Base-by-base conservation (phyloP, 129 eudicot species). In the Sambucus nigra region DNA sequence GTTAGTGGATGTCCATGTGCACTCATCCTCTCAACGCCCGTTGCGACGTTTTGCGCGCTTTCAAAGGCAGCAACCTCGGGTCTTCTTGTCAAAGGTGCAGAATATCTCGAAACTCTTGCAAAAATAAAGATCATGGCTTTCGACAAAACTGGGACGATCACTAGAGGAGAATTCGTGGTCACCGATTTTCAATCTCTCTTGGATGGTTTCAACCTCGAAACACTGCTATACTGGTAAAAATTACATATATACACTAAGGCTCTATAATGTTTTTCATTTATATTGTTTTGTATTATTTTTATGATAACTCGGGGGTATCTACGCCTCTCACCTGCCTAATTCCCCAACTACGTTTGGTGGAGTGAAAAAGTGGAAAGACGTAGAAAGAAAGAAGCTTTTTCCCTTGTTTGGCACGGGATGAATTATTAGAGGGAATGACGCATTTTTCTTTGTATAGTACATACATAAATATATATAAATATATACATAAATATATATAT, bases 1-100 rank as follows among this genome's bases (percentile, higher is more conserved):
- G 99, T 91, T 9, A 82, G 99, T 63, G 87, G 89, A 23, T 91
- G 99, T 31, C 99, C 99, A 13, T 91, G 99, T 68, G 94, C 95
- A n/a, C 94, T 91, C 29, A 72, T 91, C 51, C 84, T 91, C 22
- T 91, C 99, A 13, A 91, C 99, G 9, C 99, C 99, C 0, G 95
- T 86, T 18, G 99, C 99, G 32, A 80, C 83, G 52, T 91, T 69
- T 35, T 85, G 95, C 53, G 99, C 94, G 15, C 71, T 91, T 6
- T 74, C 99, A 23, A 82, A 70, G 67, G 99, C 99, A 18, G 99
- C 99, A 39, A 79, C 71, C 16, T 60, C 76, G 13, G 99, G 99
- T 2, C 82, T 91, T 22, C 54, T 91, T 32, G 75, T 91, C 51
- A 91, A 91, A 77, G 99, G 99, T 8, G 99, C 87, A 16, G 86